Evolutionary conservation across 495 filamentous ascomycete genomes (phyloP).

Genomic region (Aspergillus asperescens): DNA sequence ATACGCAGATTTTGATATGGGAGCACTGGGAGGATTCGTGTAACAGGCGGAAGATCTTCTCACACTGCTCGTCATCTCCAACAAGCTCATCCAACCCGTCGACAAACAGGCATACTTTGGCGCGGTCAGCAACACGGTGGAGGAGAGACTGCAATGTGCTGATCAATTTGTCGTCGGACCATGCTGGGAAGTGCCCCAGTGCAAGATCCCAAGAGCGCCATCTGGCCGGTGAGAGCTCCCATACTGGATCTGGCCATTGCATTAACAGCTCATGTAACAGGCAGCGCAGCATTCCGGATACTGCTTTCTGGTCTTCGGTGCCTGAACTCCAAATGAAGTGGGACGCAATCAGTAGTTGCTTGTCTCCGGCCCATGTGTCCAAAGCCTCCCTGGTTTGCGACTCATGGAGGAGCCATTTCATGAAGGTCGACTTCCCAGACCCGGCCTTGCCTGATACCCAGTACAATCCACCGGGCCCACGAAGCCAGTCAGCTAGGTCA

Average conservation of each 20-base stretch:
- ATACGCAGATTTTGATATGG: not conserved
- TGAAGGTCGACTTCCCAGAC: slow-evolving; percentile 41
- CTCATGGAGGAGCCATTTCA: slow-evolving; percentile 31
- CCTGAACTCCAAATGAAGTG: slow-evolving; percentile 33
- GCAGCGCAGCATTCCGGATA: not conserved
- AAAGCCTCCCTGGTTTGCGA: slow-evolving; percentile 4
- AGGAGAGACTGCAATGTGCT: not conserved
- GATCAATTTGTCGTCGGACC: not conserved
- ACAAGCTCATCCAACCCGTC: slow-evolving; percentile 34
- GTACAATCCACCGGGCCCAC: slow-evolving; percentile 21
- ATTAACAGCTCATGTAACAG: not conserved
- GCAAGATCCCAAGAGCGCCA: not conserved
- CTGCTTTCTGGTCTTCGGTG: slow-evolving; percentile 15
- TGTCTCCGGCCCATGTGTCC: slow-evolving; percentile 13
- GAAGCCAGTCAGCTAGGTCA: not conserved
- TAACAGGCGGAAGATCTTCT: slow-evolving; percentile 11
- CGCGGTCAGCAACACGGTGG: not conserved
- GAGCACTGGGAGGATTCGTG: not conserved
- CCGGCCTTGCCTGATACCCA: slow-evolving; percentile 42
- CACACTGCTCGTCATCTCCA: slow-evolving; percentile 20
- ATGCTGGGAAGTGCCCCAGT: not conserved
- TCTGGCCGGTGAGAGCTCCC: slow-evolving; percentile 15
- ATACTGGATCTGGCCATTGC: slow-evolving; percentile 13
- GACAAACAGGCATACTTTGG: not conserved
- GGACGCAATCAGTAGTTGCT: slow-evolving; percentile 14